Evolutionary conservation across 169 alveolate genomes (phyloP), one percentile per base, ranked within the genome.

Genomic region (Cytauxzoon felis): DNA sequence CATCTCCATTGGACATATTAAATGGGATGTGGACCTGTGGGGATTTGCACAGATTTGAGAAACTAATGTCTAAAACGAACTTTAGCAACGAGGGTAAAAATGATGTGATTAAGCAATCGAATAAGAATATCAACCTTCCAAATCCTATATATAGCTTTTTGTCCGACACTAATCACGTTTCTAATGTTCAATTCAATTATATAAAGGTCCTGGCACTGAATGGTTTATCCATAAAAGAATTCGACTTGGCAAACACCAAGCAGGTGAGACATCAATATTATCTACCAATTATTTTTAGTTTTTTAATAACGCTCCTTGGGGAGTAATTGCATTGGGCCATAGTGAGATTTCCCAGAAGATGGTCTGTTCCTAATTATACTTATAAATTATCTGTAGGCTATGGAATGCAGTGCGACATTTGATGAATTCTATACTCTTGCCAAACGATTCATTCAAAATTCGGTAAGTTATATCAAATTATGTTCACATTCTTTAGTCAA

Each of bases 21-120:
- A 76, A 76, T 27, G 86, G 86, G 13, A 65, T 76, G 13, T 60
- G 53, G 60, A 76, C 86, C 24, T 9, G 53, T 2, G 86, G 86
- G 4, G 86, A 76, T 69, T 61, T 76, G 3, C 47, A 76, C 45
- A 51, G 81, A n/a, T 58, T 66, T 54, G 86, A 76, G 38, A 33
- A 36, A 38, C 42, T 60, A 24, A 52, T 51, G 27, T 34, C 50
- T 6, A 2, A 26, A 8, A 18, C 43, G 40, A 38, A 60, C 33
- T 30, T 45, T 6, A 18, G 1, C 2, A 56, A 43, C 21, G 58
- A 33, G 8, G 1, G 38, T 3, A 16, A 26, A 0, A 16, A 21
- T 6, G 18, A 29, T 6, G 23, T 51, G 4, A 29, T 23, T 6
- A 51, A 51, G 8, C 1, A 41, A 21, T 32, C 27, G 36, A n/a